phyloP scores from a whole-genome alignment of 2,329 filamentous ascomycete genomes.

The Chaetomium strumarium region DNA sequence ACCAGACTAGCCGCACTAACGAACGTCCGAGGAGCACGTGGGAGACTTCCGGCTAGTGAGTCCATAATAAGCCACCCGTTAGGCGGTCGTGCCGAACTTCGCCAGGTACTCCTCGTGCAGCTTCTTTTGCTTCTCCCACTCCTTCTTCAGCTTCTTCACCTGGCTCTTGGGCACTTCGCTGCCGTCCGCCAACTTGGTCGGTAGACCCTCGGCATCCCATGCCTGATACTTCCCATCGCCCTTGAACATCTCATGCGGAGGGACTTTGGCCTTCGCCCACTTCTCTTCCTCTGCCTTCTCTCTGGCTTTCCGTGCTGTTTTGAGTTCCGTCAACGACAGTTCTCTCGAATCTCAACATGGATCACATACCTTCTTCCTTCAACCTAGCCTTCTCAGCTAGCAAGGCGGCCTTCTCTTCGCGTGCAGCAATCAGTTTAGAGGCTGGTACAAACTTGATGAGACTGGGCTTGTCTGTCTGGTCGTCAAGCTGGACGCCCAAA shows the following conservation, averaged over 20 bases:
- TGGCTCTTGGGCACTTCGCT: constrained; percentile 75
- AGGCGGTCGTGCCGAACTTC: constrained; percentile 29
- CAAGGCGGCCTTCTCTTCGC: constrained; percentile 53
- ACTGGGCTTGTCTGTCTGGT: constrained; percentile 63
- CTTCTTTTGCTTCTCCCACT: constrained; percentile 89
- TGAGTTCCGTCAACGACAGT: not conserved
- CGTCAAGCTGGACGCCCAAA: constrained; percentile 81
- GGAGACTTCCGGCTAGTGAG: not conserved
- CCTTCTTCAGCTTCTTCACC: constrained; percentile 77
- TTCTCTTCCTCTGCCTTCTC: constrained; percentile 44
- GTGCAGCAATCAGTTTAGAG: constrained; percentile 46
- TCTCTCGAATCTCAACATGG: not conserved
- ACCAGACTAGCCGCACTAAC: not conserved
- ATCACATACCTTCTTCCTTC: constrained; percentile 48
- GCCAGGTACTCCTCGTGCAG: constrained; percentile 57
- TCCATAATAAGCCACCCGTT: not conserved
- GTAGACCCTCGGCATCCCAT: constrained; percentile 80
- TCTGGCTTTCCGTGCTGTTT: constrained; percentile 35
- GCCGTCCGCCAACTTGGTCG: constrained; percentile 69
- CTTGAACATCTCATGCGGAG: constrained; percentile 52
- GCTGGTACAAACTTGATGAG: constrained; percentile 63
- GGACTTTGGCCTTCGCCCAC: constrained; percentile 51
- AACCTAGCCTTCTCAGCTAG: constrained; percentile 54
- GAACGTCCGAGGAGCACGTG: not conserved
- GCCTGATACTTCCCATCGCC: constrained; percentile 55